A percentile compares a stretch with the other conserved stretches of the same genome.
These are phyloP conservation scores for Magnolia kwangsiensis DNA, from an alignment of 164 flowering plant species.

Conservation along the genomic window DNA sequence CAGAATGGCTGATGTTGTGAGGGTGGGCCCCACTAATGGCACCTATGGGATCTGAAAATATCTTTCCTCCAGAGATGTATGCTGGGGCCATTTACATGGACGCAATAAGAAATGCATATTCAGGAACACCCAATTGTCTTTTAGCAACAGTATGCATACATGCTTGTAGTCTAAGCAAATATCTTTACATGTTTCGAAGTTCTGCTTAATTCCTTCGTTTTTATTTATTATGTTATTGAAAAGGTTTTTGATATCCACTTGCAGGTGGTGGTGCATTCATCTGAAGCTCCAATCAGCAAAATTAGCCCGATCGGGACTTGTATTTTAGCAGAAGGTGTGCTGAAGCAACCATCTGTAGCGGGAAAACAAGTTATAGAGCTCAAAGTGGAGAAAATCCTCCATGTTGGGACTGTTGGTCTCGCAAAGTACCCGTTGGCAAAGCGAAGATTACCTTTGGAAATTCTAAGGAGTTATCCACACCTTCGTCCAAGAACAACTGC, in stretches of 20 bases:
- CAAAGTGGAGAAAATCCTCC: conserved; percentile 60
- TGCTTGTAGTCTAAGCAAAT: neutral
- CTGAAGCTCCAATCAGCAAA: conserved; percentile 38
- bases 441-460: conserved; percentile 53
- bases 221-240: neutral
- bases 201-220: neutral
- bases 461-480: conserved; percentile 52
- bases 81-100: neutral
- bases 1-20: neutral
- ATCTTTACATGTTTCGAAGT: neutral
- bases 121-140: too few relatives aligned
- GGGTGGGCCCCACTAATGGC: neutral
- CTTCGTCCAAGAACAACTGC: conserved; percentile 79
- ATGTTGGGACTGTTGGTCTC: conserved; percentile 63
- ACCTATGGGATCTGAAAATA: neutral
- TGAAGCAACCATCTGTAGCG: conserved; percentile 33
- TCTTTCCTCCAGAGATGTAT: neutral
- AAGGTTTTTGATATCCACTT: neutral
- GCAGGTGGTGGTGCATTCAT: conserved; percentile 68
- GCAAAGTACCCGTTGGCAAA: conserved; percentile 63
- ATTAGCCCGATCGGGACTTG: conserved; percentile 71
- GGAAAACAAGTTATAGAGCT: conserved; percentile 65
- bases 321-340: conserved; percentile 67
- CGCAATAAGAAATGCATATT: too few relatives aligned
- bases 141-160: neutral